Conservation (phyloP, 768 basidiomycete species). For the Naganishia randhawae region DNA sequence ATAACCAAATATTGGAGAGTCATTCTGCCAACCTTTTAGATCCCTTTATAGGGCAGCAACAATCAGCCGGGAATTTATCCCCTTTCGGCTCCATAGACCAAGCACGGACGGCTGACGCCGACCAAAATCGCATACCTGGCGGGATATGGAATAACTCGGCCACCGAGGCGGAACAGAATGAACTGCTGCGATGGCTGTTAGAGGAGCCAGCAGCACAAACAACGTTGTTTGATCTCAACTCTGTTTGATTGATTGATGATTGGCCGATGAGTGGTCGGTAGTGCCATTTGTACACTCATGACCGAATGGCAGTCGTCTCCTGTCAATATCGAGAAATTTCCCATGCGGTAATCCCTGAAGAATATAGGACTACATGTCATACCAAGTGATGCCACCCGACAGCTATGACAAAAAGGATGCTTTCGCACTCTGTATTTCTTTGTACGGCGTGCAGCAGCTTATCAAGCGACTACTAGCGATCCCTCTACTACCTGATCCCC, state of each 20-base stretch:
- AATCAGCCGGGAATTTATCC: not conserved
- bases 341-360: no score
- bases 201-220: slow-evolving; percentile 31
- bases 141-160: not conserved
- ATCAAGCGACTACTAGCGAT: no score
- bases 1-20: not conserved
- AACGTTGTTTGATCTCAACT: slow-evolving; percentile 14
- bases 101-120: not conserved
- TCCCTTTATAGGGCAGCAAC: not conserved
- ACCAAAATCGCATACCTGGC: not conserved
- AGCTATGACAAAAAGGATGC: no score
- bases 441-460: no score
- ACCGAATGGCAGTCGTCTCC: no score
- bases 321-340: no score
- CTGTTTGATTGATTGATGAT: not conserved
- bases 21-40: not conserved
- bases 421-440: no score
- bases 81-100: slow-evolving; percentile 1
- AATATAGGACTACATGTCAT: no score
- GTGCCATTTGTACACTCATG: no score
- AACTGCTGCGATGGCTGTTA: slow-evolving; percentile 23
- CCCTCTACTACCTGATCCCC: no score
- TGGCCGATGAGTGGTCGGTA: not conserved
- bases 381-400: no score
- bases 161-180: not conserved